Evolutionary conservation across 2,329 filamentous ascomycete species (phyloP).

Genomic region (Scytalidium lignicola): DNA sequence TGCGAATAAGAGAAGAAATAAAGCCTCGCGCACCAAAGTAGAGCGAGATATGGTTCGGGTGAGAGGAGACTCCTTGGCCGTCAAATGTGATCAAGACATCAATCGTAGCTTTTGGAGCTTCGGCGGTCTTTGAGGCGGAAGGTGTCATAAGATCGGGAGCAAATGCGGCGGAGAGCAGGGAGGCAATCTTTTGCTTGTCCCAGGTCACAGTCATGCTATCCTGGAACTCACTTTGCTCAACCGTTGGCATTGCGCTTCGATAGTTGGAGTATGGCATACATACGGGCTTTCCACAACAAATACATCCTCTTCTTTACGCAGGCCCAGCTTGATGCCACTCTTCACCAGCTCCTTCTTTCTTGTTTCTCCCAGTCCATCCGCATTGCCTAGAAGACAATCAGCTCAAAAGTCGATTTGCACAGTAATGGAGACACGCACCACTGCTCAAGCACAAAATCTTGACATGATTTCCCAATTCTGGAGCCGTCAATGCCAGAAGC

Average conservation of each 20-base stretch:
- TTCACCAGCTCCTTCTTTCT: constrained; percentile 79
- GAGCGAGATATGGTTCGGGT: constrained; percentile 90
- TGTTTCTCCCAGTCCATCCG: constrained; percentile 78
- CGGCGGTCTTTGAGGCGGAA: constrained; percentile 23
- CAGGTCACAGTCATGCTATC: constrained; percentile 84
- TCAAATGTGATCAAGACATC: constrained; percentile 82
- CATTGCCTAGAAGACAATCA: constrained; percentile 54
- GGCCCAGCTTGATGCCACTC: constrained; percentile 71
- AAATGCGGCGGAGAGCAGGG: constrained; percentile 68
- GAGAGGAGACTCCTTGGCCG: constrained; percentile 70
- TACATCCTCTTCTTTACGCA: constrained; percentile 71
- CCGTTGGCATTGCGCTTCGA: constrained; percentile 5
- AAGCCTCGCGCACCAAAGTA: constrained; percentile 78
- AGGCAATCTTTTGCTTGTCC: constrained; percentile 65
- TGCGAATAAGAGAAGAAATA: constrained; percentile 58
- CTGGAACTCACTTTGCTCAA: constrained; percentile 57
- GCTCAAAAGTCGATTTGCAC: no score
- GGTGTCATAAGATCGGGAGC: constrained; percentile 54
- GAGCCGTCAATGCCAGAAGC: constrained; percentile 75
- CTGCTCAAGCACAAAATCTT: constrained; percentile 92
- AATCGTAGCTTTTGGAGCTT: constrained; percentile 39
- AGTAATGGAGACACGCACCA: constrained; percentile 46
- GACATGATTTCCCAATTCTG: constrained; percentile 79
- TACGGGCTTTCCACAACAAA: constrained; percentile 78
- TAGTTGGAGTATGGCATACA: constrained; percentile 22